phyloP scores from a whole-genome alignment of 371 early-diverging fungal species.

The Mucor indicus region DNA sequence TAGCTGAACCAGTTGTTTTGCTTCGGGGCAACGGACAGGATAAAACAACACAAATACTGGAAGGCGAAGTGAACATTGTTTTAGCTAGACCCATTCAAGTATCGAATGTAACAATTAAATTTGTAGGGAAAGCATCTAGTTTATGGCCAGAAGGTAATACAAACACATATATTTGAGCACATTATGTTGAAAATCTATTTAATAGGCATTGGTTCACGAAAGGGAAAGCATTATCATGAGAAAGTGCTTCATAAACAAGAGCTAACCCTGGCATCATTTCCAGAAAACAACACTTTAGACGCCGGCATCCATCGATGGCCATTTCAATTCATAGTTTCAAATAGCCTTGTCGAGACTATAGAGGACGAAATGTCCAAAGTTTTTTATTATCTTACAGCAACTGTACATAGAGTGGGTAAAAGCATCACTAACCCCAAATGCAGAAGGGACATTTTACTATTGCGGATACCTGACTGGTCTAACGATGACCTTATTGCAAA shows the following conservation, averaged over 20 bases:
- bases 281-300: slow-evolving; percentile 8
- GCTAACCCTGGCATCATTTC: slow-evolving; percentile 25
- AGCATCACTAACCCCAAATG: slow-evolving; percentile 17
- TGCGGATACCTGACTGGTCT: slow-evolving; percentile 26
- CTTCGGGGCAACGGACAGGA: slow-evolving; percentile 34
- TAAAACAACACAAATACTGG: slow-evolving; percentile 28
- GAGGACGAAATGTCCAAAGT: slow-evolving; percentile 34
- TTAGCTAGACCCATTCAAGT: slow-evolving; percentile 31
- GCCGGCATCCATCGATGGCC: slow-evolving; percentile 32
- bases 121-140: slow-evolving; percentile 35
- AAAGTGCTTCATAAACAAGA: slow-evolving; percentile 46
- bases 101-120: slow-evolving; percentile 29
- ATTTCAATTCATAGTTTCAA: slow-evolving; percentile 29
- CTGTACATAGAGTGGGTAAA: slow-evolving; percentile 28
- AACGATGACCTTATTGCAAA: slow-evolving; percentile 21
- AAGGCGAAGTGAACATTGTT: slow-evolving; percentile 43
- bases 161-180: too few species aligned
- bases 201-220: slow-evolving; percentile 34
- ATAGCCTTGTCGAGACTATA: slow-evolving; percentile 29
- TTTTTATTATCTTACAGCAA: slow-evolving; percentile 23
- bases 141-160: slow-evolving; percentile 54
- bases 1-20: slow-evolving; percentile 44
- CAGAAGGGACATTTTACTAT: slow-evolving; percentile 20
- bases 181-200: not conserved
- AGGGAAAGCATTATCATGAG: slow-evolving; percentile 39